phyloP scores from a whole-genome alignment of 2,329 filamentous ascomycete species.

The Meredithiella fracta region DNA sequence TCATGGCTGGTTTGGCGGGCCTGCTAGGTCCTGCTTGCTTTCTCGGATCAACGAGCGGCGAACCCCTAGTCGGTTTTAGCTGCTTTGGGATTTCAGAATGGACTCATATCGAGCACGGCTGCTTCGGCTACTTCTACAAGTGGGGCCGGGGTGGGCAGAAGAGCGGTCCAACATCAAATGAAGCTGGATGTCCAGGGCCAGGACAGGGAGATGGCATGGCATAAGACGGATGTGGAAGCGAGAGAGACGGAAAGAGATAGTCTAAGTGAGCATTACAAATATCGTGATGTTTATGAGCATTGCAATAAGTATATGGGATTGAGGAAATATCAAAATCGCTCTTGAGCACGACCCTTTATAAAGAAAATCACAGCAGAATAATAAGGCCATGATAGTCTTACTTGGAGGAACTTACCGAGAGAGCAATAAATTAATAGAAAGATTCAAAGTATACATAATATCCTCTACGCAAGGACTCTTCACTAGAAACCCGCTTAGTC shows the following conservation, averaged over 20 bases:
- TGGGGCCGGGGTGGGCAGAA: not conserved
- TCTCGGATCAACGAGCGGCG: not conserved
- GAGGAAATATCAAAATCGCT: too few species aligned
- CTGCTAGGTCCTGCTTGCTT: not conserved
- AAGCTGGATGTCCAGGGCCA: not conserved
- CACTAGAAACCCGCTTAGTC: not conserved
- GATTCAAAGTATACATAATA: not conserved
- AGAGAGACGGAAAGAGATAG: too few species aligned
- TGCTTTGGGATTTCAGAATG: not conserved
- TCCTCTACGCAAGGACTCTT: not conserved
- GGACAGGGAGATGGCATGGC: too few species aligned
- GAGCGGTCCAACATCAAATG: not conserved
- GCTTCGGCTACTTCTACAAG: not conserved
- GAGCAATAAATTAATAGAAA: too few species aligned
- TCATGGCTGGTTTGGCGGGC: not conserved
- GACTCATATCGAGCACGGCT: not conserved
- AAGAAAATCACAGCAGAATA: too few species aligned
- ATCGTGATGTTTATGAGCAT: too few species aligned
- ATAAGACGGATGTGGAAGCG: too few species aligned
- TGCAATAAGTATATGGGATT: too few species aligned
- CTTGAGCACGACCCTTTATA: too few species aligned
- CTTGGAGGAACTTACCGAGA: too few species aligned
- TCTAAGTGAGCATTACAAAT: too few species aligned
- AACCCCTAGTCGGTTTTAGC: not conserved
- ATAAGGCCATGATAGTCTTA: too few species aligned